These are phyloP conservation scores for Neofusicoccum cordaticola DNA, from an alignment of 2,329 filamentous ascomycete genomes.

Conservation along the genomic window DNA sequence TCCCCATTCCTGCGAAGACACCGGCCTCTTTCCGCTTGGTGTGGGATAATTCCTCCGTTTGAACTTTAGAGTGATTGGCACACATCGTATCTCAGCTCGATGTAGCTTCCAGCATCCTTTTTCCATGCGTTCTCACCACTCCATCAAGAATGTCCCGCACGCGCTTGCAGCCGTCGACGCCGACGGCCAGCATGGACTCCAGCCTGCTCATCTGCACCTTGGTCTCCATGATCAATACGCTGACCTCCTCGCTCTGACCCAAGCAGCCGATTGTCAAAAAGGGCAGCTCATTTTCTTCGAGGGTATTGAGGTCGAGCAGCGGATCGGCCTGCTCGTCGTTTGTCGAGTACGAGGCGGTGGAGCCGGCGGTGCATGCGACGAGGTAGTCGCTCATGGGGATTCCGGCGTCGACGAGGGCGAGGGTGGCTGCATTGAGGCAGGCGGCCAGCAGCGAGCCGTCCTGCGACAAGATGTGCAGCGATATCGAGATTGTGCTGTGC, in stretches of 20 bases:
- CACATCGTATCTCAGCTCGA: not conserved
- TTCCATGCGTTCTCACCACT: slow-evolving; percentile 71
- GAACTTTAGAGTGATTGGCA: not conserved
- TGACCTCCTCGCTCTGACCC: slow-evolving; percentile 70
- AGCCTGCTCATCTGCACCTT: slow-evolving; percentile 77
- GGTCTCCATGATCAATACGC: slow-evolving; percentile 80
- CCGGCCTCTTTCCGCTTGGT: not conserved
- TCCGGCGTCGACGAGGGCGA: slow-evolving; percentile 90
- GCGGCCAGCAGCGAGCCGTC: slow-evolving; percentile 89
- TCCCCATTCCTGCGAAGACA: no score
- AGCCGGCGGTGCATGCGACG: slow-evolving; percentile 81
- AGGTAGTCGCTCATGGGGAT: slow-evolving; percentile 94
- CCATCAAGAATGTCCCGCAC: slow-evolving; percentile 77
- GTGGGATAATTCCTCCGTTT: not conserved
- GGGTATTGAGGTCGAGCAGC: slow-evolving; percentile 72
- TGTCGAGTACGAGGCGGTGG: slow-evolving; percentile 60
- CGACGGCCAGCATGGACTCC: slow-evolving; percentile 91
- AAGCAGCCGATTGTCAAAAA: slow-evolving; percentile 82
- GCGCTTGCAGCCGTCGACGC: slow-evolving; percentile 86
- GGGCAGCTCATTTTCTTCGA: slow-evolving; percentile 85
- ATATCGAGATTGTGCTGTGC: slow-evolving; percentile 77
- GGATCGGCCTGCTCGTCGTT: slow-evolving; percentile 73
- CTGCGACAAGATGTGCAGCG: slow-evolving; percentile 81
- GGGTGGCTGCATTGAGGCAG: slow-evolving; percentile 84
- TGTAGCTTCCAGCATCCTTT: slow-evolving; percentile 53